A percentile compares a stretch with the other conserved stretches of the same genome.
Conservation (phyloP, 2,329 filamentous ascomycete species). For the Myriangium duriaei region DNA sequence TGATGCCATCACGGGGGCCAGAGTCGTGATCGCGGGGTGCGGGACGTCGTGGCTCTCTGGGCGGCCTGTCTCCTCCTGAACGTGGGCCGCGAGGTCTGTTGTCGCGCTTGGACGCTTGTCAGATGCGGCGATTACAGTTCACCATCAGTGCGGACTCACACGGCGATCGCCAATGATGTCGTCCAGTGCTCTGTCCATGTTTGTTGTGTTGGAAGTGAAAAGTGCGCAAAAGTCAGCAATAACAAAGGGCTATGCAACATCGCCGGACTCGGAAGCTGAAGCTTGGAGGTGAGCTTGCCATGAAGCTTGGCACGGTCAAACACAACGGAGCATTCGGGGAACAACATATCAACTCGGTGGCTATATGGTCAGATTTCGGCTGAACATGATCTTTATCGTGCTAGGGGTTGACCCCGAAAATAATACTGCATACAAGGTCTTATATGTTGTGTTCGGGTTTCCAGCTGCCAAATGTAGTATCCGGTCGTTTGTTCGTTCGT, state of each 20-base stretch:
- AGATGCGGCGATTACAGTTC: constrained; percentile 9
- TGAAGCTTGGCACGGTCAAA: too few relatives aligned
- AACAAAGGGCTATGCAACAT: not conserved
- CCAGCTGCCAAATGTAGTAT: too few relatives aligned
- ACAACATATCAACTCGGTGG: too few relatives aligned
- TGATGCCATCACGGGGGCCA: constrained; percentile 10
- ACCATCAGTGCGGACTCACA: constrained; percentile 27
- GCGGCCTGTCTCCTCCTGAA: constrained; percentile 14
- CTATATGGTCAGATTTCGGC: too few relatives aligned
- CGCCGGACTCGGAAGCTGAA: not conserved
- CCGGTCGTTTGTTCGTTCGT: too few relatives aligned
- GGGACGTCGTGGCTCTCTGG: constrained; percentile 15
- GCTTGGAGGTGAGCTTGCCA: too few relatives aligned
- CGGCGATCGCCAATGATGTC: constrained; percentile 51
- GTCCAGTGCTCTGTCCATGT: constrained; percentile 54
- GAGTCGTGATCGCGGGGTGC: constrained; percentile 14
- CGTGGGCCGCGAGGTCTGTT: constrained; percentile 10
- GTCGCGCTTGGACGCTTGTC: constrained; percentile 14
- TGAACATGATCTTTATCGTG: too few relatives aligned
- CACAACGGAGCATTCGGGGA: too few relatives aligned
- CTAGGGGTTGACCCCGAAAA: too few relatives aligned
- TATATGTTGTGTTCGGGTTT: too few relatives aligned
- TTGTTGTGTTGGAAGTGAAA: not conserved
- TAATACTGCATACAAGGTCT: too few relatives aligned
- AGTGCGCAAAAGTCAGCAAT: too few relatives aligned